Base-by-base conservation (phyloP, 176 grass and related monocot species). In the Secale cereale region DNA sequence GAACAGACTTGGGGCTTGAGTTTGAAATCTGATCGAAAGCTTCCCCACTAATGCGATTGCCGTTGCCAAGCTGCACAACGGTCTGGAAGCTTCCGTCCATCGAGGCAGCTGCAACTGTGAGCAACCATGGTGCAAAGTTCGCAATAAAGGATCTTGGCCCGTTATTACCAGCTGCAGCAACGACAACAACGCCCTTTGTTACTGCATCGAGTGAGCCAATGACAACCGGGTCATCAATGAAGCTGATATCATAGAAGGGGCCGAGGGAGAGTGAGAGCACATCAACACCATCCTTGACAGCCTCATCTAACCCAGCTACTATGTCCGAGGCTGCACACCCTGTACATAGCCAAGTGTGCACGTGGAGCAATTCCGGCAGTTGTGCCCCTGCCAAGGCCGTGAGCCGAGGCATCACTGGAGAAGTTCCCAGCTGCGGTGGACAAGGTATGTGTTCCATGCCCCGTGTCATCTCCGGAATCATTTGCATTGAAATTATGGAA, bases 311-410 rank as follows among this genome's bases (percentile, higher is more conserved):
- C 8, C 76, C 88, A 2, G 88, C 88, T 0, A 93, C 64, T 14
- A 88, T 9, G 67, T 90, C 35, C 35, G 65, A 20, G n/a, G 60
- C 52, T 67, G 69, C 73, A 61, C 91, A 86, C 85, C 71, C 88
- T 90, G 73, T 93, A 93, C 69, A 93, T 84, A 19, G 91, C 88
- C 7, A 93, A 19, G 78, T 93, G 85, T 10, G 91, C 85, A 6
- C 74, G 40, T 19, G 91, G 91, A 0, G 91, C 88, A 60, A 37
- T 88, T 20, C 92, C 89, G 4, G 84, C 20, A 3, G 89, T 87
- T 1, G 48, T 84, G 15, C 86, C 89, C 0, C 11, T 8, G 9
- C 48, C 77, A 0, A 71, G 81, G 65, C 86, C 89, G 54, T 87
- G 84, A 0, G 48, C 83, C 1, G 81, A 80, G 6, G 73, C 86